Conservation (phyloP, 768 basidiomycete species). For the Collybia mongolica region DNA sequence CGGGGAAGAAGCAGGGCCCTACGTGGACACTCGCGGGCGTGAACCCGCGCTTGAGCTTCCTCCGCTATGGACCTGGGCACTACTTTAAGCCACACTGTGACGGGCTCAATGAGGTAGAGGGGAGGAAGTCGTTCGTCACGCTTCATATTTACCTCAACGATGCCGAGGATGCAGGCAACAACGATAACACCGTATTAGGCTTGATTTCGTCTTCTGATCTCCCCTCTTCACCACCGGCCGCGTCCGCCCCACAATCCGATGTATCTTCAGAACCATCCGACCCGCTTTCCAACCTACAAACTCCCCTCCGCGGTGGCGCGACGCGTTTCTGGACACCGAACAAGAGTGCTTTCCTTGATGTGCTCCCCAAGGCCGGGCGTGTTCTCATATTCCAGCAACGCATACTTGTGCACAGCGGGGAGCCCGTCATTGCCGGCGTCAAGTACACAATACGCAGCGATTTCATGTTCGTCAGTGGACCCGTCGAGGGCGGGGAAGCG, state of each 20-base stretch:
- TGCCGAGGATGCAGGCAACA: background rate
- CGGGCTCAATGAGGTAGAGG: constrained; percentile 28
- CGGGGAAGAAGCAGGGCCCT: constrained; percentile 20
- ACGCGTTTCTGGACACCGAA: constrained; percentile 40
- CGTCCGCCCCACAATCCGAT: background rate
- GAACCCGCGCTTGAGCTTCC: constrained; percentile 37
- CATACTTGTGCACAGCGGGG: constrained; percentile 39
- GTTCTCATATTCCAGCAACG: constrained; percentile 42
- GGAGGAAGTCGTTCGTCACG: constrained; percentile 38
- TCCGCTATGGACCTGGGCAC: constrained; percentile 42
- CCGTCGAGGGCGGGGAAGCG: too few relatives aligned
- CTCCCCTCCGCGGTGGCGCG: constrained; percentile 30
- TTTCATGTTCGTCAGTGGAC: constrained; percentile 25
- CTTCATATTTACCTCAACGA: constrained; percentile 43
- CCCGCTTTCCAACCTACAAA: background rate
- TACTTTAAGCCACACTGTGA: constrained; percentile 41
- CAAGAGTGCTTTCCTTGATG: constrained; percentile 32
- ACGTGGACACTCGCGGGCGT: constrained; percentile 36
- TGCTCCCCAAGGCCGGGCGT: constrained; percentile 33
- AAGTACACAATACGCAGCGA: constrained; percentile 39
- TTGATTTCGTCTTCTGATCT: background rate
- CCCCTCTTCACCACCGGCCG: background rate
- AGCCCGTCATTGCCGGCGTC: constrained; percentile 31
- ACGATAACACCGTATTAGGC: constrained; percentile 14
- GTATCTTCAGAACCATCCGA: background rate